Conservation (phyloP, 225 moss, liverwort and hornwort genomes). For the Anthoceros angustus region DNA sequence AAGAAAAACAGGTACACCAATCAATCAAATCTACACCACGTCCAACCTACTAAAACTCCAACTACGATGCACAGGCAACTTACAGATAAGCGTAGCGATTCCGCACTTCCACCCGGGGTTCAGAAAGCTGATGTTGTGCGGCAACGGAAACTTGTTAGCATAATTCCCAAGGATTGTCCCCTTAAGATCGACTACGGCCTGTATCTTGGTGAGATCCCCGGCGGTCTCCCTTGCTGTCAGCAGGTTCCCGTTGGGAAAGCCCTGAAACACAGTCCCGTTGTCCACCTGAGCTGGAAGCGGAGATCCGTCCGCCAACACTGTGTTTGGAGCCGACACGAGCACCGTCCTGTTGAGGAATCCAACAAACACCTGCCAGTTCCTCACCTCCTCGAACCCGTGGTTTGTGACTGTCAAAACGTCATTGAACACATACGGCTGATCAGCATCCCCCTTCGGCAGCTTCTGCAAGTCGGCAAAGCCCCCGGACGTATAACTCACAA, state of each 20-base stretch:
- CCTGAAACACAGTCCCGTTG: neutral
- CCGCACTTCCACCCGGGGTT: neutral
- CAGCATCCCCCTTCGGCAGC: neutral
- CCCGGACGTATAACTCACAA: no score
- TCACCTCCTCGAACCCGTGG: neutral
- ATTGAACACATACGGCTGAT: neutral
- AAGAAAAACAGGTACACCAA: no score
- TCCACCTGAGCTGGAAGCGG: neutral
- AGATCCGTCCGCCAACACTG: neutral
- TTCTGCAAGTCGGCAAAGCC: neutral
- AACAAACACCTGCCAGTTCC: slow-evolving; percentile 2
- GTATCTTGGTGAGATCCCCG: neutral
- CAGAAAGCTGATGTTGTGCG: neutral
- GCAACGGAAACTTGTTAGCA: neutral
- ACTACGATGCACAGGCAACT: neutral
- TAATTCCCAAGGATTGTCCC: neutral
- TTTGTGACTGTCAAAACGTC: neutral
- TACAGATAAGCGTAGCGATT: neutral
- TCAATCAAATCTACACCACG: no score
- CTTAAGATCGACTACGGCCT: neutral
- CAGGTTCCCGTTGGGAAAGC: neutral
- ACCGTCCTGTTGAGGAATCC: neutral
- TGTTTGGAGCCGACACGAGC: neutral
- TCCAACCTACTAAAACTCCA: no score
- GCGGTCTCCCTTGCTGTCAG: neutral